Base-by-base conservation (phyloP, 176 grass and related monocot species). In the Ensete ventricosum region DNA sequence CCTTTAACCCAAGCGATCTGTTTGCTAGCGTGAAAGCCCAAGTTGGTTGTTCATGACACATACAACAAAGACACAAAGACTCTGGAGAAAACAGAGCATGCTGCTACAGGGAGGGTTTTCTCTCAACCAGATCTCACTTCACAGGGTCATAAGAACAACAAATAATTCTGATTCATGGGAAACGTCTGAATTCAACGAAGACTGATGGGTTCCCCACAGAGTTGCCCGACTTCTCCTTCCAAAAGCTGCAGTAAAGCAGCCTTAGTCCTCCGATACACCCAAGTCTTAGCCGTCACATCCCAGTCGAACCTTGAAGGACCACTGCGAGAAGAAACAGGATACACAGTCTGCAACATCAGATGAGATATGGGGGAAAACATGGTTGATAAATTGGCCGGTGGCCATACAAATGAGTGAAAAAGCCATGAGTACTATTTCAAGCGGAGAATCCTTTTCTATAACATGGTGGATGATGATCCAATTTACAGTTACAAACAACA, bases 231-330 rank as follows among this genome's bases (percentile, higher is more conserved):
- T 81, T 92, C 93, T 76, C 88, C 62, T 83, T 84, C 83, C 9
- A 96, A 70, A 79, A 96, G 87, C 1, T 82, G 71, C 23, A 84
- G 59, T 60, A 92, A 76, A 62, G 90, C 83, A 5, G 83, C 85
- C 80, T 91, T 83, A n/a, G 83, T 96, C 65, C 89, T 67, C 73
- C 83, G 83, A 62, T 96, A 96, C 72, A 96, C 64, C 89, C 93
- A 96, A 74, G 78, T 23, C 17, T 63, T 67, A 54, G 78, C 27
- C 80, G 77, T 27, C 26, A 64, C 75, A 83, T 96, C 89, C 87
- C 89, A 96, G 76, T 96, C 86, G 79, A 92, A 92, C 59, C 90
- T 86, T 58, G 90, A 65, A 81, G 92, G 88, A 11, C 92, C 92
- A 75, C 92, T 96, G 85, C 84, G 85, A 74, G 64, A 19, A 73